These are phyloP conservation scores for Cladophialophora exuberans DNA, from an alignment of 2,329 filamentous ascomycete genomes.

Conservation along the genomic window DNA sequence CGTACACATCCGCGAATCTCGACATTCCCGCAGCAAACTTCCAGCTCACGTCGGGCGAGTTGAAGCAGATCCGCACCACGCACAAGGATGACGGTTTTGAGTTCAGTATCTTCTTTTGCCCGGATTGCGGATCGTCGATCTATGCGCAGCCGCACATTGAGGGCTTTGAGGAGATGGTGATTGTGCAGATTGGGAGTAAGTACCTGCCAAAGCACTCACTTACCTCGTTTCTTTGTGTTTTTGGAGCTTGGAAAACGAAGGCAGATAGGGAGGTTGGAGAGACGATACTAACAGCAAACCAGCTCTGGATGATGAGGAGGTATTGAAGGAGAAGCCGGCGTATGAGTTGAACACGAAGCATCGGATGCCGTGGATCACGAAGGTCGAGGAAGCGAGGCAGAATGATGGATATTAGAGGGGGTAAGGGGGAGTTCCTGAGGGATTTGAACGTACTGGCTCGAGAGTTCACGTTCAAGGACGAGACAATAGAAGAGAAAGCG, in stretches of 20 bases:
- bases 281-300: too few relatives aligned
- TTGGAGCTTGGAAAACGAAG: too few relatives aligned
- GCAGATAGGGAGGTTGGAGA: too few relatives aligned
- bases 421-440: too few relatives aligned
- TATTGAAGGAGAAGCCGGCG: neutral
- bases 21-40: neutral
- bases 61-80: slow-evolving; percentile 1
- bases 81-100: slow-evolving; percentile 7
- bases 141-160: neutral
- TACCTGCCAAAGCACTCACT: too few relatives aligned
- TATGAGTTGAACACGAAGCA: neutral
- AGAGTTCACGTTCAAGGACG: too few relatives aligned
- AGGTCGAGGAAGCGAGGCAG: slow-evolving; percentile 4
- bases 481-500: too few relatives aligned
- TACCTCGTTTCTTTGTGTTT: too few relatives aligned
- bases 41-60: neutral
- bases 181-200: neutral
- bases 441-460: too few relatives aligned
- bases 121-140: neutral
- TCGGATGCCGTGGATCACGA: neutral
- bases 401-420: slow-evolving; percentile 4
- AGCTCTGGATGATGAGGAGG: neutral
- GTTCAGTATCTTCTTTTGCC: slow-evolving; percentile 6
- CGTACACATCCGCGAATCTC: neutral
- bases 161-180: neutral